phyloP scores from a whole-genome alignment of 2,329 filamentous ascomycete species.

The Xylariaceae sp. region DNA sequence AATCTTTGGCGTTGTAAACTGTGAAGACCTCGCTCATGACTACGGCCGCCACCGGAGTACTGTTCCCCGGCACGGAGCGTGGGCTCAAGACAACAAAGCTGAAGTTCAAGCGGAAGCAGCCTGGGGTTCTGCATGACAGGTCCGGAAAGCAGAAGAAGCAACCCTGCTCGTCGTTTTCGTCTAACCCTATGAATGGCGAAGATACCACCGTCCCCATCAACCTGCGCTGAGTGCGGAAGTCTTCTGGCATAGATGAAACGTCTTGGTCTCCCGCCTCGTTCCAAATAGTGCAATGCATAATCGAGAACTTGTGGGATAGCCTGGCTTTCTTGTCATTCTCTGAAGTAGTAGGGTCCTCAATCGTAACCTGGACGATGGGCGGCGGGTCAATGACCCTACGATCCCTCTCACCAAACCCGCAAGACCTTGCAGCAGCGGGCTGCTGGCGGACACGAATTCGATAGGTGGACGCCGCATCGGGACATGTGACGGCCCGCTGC shows the following conservation, averaged over 20 bases:
- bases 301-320: constrained; percentile 62
- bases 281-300: constrained; percentile 75
- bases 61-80: constrained; percentile 50
- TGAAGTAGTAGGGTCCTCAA: constrained; percentile 56
- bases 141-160: constrained; percentile 88
- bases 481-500: constrained; percentile 12
- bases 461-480: constrained; percentile 34
- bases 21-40: constrained; percentile 69
- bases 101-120: constrained; percentile 72
- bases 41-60: constrained; percentile 49
- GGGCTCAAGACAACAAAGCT: constrained; percentile 71
- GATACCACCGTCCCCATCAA: constrained; percentile 79
- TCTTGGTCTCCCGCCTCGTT: constrained; percentile 66
- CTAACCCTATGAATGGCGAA: constrained; percentile 71
- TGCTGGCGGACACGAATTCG: constrained; percentile 69
- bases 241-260: constrained; percentile 68
- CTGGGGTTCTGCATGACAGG: constrained; percentile 74
- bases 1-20: constrained; percentile 82
- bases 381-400: constrained; percentile 80
- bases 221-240: constrained; percentile 68
- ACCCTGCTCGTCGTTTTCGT: constrained; percentile 70
- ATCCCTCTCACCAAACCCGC: constrained; percentile 80
- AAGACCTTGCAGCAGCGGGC: constrained; percentile 73
- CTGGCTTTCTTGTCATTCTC: constrained; percentile 51
- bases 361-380: constrained; percentile 72